Percentiles rank a stretch among this genome's conserved stretches.
phyloP scores from a whole-genome alignment of 768 basidiomycete genomes.

The Lentinula edodes region DNA sequence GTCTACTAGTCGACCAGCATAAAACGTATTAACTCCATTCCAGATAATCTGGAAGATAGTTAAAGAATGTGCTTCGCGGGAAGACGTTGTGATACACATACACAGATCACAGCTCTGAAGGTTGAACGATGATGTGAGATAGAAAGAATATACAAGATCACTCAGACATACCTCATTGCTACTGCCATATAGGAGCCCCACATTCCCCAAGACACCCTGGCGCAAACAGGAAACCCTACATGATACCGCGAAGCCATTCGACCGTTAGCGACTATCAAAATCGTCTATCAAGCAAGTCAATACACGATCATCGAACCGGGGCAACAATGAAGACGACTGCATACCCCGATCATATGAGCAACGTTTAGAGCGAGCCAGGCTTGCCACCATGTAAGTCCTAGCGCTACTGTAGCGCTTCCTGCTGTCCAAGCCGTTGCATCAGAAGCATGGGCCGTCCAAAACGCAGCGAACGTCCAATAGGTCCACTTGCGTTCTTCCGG shows the following conservation, averaged over 20 bases:
- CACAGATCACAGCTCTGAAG: slow-evolving; percentile 9
- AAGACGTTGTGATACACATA: background rate
- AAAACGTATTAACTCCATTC: slow-evolving; percentile 10
- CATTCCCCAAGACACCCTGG: slow-evolving; percentile 10
- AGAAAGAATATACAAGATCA: background rate
- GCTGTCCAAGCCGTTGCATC: slow-evolving; percentile 8
- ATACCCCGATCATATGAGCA: slow-evolving; percentile 10
- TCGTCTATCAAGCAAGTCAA: background rate
- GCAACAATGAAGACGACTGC: background rate
- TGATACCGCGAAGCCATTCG: slow-evolving; percentile 10
- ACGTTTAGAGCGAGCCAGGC: slow-evolving; percentile 10
- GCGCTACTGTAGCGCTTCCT: slow-evolving; percentile 6
- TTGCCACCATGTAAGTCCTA: slow-evolving; percentile 10
- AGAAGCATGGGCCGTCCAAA: slow-evolving; percentile 10
- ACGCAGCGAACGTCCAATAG: slow-evolving; percentile 5
- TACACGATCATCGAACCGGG: background rate
- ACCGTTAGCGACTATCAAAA: slow-evolving; percentile 10
- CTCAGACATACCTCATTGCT: slow-evolving; percentile 4
- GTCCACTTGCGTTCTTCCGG: slow-evolving; percentile 10
- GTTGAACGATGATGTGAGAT: background rate
- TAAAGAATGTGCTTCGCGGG: background rate
- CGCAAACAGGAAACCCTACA: slow-evolving; percentile 9
- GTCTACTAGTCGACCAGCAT: slow-evolving; percentile 9
- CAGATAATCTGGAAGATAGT: slow-evolving; percentile 6
- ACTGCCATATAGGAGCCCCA: slow-evolving; percentile 11